Conservation (phyloP, 2,329 filamentous ascomycete species). For the Hypoxylon sp. region DNA sequence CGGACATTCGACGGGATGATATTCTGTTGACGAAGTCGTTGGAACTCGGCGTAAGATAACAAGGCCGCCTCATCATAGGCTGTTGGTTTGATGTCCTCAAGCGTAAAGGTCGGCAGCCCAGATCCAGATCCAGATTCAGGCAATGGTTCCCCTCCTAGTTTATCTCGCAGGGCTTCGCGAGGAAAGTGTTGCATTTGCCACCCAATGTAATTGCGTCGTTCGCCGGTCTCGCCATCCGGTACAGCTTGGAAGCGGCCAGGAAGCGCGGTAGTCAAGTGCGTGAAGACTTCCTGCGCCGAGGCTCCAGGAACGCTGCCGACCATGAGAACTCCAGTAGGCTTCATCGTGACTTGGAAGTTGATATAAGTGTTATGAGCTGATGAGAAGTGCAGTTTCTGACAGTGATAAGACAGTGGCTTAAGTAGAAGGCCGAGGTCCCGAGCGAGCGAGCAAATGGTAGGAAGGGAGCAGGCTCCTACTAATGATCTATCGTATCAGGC, state of each 20-base stretch:
- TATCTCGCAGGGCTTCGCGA: slow-evolving; percentile 37
- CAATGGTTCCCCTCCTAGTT: slow-evolving; percentile 44
- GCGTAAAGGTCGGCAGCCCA: slow-evolving; percentile 41
- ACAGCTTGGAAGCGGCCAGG: slow-evolving; percentile 43
- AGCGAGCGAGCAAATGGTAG: too few relatives aligned
- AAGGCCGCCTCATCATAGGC: slow-evolving; percentile 46
- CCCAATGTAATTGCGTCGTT: slow-evolving; percentile 48
- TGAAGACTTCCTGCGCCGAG: slow-evolving; percentile 45
- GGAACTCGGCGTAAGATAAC: slow-evolving; percentile 46
- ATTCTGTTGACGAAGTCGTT: slow-evolving; percentile 44
- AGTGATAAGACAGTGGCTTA: neutral
- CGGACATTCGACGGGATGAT: slow-evolving; percentile 40
- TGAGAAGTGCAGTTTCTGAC: slow-evolving; percentile 14
- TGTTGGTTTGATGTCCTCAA: slow-evolving; percentile 46
- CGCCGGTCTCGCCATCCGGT: slow-evolving; percentile 48
- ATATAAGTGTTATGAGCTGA: slow-evolving; percentile 21
- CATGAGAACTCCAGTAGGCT: slow-evolving; percentile 49
- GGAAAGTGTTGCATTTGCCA: slow-evolving; percentile 46
- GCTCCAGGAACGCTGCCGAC: slow-evolving; percentile 49
- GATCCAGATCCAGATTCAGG: slow-evolving; percentile 26
- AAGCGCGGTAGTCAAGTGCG: slow-evolving; percentile 41
- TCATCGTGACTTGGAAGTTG: slow-evolving; percentile 39
- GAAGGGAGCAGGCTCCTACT: too few relatives aligned
- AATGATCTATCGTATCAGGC: too few relatives aligned
- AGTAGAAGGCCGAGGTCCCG: too few relatives aligned